Conservation (phyloP, 1,139 yeast genomes). For the Saccharomycopsis hybrid region DNA sequence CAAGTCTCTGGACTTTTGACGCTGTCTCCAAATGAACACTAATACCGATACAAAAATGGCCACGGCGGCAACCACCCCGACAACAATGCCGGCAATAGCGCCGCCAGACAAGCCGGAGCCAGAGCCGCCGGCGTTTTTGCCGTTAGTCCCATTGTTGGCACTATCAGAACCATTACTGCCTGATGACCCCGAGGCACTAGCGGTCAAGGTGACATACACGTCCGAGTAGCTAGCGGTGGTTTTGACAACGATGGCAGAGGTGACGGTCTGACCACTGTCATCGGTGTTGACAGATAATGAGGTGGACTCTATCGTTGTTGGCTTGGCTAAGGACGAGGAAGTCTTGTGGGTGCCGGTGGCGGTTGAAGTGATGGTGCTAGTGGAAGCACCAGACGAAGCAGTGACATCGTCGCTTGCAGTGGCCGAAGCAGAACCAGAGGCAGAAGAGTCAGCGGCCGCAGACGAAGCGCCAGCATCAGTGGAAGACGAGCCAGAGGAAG, state of each 20-base stretch:
- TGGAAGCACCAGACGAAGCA: conserved; percentile 21
- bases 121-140: neutral
- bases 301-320: conserved; percentile 18
- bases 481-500: conserved; percentile 25
- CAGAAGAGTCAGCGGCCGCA: conserved; percentile 8
- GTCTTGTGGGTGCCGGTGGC: conserved; percentile 22
- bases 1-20: conserved; percentile 25
- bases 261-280: conserved; percentile 17
- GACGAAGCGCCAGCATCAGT: conserved; percentile 21
- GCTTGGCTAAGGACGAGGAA: conserved; percentile 5
- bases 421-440: conserved; percentile 4
- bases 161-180: conserved; percentile 55
- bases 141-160: neutral
- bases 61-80: conserved; percentile 55
- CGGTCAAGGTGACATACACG: conserved; percentile 17
- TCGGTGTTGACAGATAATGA: conserved; percentile 17
- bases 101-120: conserved; percentile 36
- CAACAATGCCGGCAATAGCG: conserved; percentile 67
- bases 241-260: conserved; percentile 19
- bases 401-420: conserved; percentile 23
- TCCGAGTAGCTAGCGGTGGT: conserved; percentile 16
- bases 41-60: conserved; percentile 34
- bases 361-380: conserved; percentile 24
- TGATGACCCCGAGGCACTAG: conserved; percentile 9
- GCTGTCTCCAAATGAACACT: conserved; percentile 39